Evolutionary conservation across 2,329 filamentous ascomycete species (phyloP).

Genomic region (Fusarium temperatum): DNA sequence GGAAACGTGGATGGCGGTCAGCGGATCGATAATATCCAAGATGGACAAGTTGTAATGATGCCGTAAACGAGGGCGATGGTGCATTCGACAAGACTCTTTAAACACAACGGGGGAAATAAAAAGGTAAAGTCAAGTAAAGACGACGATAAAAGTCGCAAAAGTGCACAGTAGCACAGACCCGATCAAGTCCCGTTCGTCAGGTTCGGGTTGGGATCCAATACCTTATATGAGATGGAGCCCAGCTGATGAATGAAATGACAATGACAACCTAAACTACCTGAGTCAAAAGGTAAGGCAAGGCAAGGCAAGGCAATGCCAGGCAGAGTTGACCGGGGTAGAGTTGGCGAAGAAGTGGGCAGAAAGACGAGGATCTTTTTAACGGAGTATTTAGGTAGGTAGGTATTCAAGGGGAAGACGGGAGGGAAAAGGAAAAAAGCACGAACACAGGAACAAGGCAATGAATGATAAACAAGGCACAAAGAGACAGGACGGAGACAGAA

Average conservation of each 20-base stretch:
- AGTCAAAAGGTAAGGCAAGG: not conserved
- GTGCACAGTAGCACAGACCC: not conserved
- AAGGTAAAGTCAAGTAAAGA: conserved; percentile 1
- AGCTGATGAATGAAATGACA: conserved; percentile 29
- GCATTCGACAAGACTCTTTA: conserved; percentile 15
- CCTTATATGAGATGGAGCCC: conserved; percentile 26
- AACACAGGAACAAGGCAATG: conserved; percentile 7
- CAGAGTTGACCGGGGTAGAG: conserved; percentile 18
- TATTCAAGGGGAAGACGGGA: not conserved
- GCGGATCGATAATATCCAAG: conserved; percentile 20
- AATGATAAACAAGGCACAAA: conserved; percentile 15
- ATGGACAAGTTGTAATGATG: conserved; percentile 9
- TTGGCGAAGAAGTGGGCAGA: conserved; percentile 33
- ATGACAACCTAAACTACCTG: conserved; percentile 16
- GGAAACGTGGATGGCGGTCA: conserved; percentile 35
- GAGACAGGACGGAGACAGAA: not conserved
- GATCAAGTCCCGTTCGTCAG: conserved; percentile 8
- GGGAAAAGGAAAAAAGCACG: not conserved
- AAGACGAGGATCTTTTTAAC: not conserved
- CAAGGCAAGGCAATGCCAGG: conserved; percentile 6
- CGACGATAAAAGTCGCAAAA: conserved; percentile 6
- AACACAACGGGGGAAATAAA: not conserved
- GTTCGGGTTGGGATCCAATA: conserved; percentile 22
- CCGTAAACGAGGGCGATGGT: conserved; percentile 25
- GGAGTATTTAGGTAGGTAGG: not conserved